Evolutionary conservation across 2,329 filamentous ascomycete species (phyloP), one percentile per base, ranked within the genome.

Genomic region (Cercospora sp.): DNA sequence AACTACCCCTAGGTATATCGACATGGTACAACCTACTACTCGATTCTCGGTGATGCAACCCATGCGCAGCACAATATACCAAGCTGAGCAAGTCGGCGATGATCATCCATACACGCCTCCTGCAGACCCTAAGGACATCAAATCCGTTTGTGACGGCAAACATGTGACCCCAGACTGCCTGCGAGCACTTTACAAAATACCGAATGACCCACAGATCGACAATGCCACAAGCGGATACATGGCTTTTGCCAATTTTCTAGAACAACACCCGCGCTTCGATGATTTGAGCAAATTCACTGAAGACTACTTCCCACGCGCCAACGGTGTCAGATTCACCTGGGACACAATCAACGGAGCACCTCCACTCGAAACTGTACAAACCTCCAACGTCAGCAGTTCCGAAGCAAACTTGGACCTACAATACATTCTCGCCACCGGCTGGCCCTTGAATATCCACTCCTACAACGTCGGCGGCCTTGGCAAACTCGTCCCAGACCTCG

Each of bases 351-450:
- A 87, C 66, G 83, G 83, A 9, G 88, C 87, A 0, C 31, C 59
- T 42, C 23, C 13, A 12, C 59, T 61, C 12, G 71, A 82, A 2
- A 81, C 68, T 79, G 83, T 82, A 30, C 81, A 85, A 64, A 77
- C 80, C 23, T 74, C 79, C 1, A 53, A 72, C 5, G 73, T 72
- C 31, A 78, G 81, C 72, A 84, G 81, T 67, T 75, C 75, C 7
- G 89, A 91, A 78, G 89, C 87, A 28, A 90, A 88, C 69, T 80
- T 90, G 13, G 88, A 91, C 73, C 80, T 87, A 3, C 87, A 91
- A 73, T 89, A 89, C 68, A 82, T 88, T 13, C 75, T 88, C 5
- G 82, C 84, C 6, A 80, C 88, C 63, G 84, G 84, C 71, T 82
- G 83, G 69, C 84, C 84, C 2, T 81, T 86, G 2, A 83, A 85